A percentile compares a stretch with the other conserved stretches of the same genome.
phyloP scores from a whole-genome alignment of 192 early-diverging fungal species.

The Podila epicladia region DNA sequence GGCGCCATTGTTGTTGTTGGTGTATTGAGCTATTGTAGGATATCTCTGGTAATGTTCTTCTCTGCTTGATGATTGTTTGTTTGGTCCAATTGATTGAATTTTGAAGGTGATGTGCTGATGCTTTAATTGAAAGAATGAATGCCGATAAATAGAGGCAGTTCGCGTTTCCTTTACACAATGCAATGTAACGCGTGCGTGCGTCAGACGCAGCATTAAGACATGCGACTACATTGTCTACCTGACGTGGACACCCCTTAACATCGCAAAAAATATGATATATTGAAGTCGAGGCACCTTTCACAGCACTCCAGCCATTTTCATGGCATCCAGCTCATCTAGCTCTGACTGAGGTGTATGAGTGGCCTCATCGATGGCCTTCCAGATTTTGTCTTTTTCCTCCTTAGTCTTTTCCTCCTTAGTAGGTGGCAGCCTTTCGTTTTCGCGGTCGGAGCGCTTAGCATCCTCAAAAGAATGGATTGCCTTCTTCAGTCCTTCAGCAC shows the following conservation, averaged over 20 bases:
- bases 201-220: background rate
- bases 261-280: background rate
- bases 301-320: constrained; percentile 36
- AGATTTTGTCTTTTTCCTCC: constrained; percentile 45
- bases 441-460: constrained; percentile 87
- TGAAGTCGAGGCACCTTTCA: background rate
- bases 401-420: constrained; percentile 61
- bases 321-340: constrained; percentile 41
- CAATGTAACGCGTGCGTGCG: background rate
- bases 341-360: constrained; percentile 43
- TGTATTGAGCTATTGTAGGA: background rate
- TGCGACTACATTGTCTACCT: background rate
- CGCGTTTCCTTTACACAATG: too few species aligned
- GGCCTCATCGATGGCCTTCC: constrained; percentile 39
- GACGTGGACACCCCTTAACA: background rate
- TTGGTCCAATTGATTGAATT: too few species aligned
- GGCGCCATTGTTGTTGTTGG: constrained; percentile 9
- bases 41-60: too few species aligned
- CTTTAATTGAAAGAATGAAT: too few species aligned
- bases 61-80: background rate
- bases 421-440: constrained; percentile 95
- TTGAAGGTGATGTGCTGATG: too few species aligned
- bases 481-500: constrained; percentile 93
- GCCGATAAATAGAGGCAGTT: too few species aligned
- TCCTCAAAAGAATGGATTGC: constrained; percentile 94